Conservation (phyloP, 129 eudicot genomes). For the Pulicaria dysenterica region DNA sequence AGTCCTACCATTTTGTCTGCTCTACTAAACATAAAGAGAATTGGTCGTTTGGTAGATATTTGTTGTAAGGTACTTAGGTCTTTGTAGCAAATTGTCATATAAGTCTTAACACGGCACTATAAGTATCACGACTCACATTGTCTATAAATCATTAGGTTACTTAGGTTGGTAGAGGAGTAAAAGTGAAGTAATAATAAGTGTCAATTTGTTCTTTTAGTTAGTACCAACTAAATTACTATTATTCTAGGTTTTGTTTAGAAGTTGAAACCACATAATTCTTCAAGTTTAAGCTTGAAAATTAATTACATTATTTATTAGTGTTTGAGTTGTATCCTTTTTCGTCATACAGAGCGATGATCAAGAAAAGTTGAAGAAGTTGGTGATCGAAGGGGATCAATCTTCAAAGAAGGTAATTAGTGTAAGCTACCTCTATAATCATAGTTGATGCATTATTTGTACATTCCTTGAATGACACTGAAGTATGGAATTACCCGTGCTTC, state of each 20-base stretch:
- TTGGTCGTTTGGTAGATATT: too few species aligned
- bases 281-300: background rate
- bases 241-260: background rate
- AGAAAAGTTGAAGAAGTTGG: constrained; percentile 61
- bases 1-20: too few species aligned
- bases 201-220: background rate
- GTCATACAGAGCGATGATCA: constrained; percentile 59
- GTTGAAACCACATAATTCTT: background rate
- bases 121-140: too few species aligned
- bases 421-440: background rate
- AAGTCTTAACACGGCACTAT: too few species aligned
- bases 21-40: too few species aligned
- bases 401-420: constrained; percentile 44
- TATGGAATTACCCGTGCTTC: background rate
- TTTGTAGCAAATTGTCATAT: too few species aligned
- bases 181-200: too few species aligned
- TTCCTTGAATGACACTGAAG: background rate
- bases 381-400: constrained; percentile 32
- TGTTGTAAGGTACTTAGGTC: too few species aligned
- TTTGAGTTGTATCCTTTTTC: constrained; percentile 15
- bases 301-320: background rate
- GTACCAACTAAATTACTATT: background rate
- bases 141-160: too few species aligned
- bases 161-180: too few species aligned
- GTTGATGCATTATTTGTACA: constrained; percentile 14